Conservation (phyloP, 495 filamentous ascomycete genomes). For the Penicillium antarcticum region DNA sequence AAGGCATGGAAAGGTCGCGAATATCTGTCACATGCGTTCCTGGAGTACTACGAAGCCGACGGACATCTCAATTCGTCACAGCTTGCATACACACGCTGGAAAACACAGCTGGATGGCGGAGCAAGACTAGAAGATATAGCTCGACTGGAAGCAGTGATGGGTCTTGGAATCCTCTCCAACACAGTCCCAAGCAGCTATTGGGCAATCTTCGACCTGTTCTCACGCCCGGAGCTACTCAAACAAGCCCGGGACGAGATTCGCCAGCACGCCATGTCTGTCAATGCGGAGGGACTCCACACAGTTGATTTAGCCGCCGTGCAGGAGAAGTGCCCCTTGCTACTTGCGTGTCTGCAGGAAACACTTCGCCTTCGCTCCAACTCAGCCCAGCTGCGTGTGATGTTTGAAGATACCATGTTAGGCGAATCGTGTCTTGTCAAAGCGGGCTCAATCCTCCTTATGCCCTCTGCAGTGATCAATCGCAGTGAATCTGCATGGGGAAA, state of each 20-base stretch:
- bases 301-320: constrained; percentile 36
- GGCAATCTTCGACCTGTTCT: constrained; percentile 40
- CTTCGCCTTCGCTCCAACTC: constrained; percentile 25
- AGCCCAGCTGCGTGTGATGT: constrained; percentile 22
- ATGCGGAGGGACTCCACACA: constrained; percentile 13
- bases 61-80: constrained; percentile 33
- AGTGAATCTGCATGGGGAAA: constrained; percentile 26
- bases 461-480: constrained; percentile 15
- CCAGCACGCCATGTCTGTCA: constrained; percentile 14
- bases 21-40: constrained; percentile 34
- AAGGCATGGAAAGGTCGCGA: constrained; percentile 37
- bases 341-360: constrained; percentile 40
- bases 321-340: constrained; percentile 32
- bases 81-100: constrained; percentile 26
- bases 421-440: constrained; percentile 29
- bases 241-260: constrained; percentile 33
- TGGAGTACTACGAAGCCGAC: constrained; percentile 34
- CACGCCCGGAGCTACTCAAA: constrained; percentile 32
- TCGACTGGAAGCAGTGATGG: constrained; percentile 33
- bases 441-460: constrained; percentile 24
- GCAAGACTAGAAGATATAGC: constrained; percentile 39
- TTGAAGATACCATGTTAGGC: constrained; percentile 29
- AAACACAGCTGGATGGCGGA: constrained; percentile 26
- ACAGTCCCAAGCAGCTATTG: constrained; percentile 46
- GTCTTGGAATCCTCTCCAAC: constrained; percentile 42